phyloP scores from a whole-genome alignment of 257 asterid species.

The Prunella vulgaris region DNA sequence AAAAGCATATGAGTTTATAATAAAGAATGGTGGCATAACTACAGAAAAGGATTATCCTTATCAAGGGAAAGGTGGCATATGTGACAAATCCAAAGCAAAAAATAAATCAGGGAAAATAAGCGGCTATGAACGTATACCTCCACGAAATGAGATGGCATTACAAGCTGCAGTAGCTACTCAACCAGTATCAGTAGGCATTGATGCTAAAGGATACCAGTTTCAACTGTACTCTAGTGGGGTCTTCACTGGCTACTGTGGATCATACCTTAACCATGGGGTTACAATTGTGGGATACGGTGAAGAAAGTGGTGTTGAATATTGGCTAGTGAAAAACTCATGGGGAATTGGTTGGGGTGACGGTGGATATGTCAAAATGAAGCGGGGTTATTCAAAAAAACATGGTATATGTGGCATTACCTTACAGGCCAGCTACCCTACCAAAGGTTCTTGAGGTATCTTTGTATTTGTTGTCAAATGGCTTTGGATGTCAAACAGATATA shows the following conservation, averaged over 20 bases:
- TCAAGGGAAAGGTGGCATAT: constrained; percentile 29
- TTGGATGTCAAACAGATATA: neutral
- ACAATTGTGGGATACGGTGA: constrained; percentile 51
- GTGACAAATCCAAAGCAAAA: constrained; percentile 21
- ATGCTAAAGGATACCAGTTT: constrained; percentile 37
- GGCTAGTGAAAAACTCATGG: constrained; percentile 80
- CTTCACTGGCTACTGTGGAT: constrained; percentile 41
- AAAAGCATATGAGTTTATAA: constrained; percentile 43
- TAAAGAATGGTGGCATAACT: constrained; percentile 42
- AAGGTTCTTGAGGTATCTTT: constrained; percentile 17
- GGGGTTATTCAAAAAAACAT: constrained; percentile 19
- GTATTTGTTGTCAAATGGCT: constrained; percentile 1
- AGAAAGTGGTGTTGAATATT: constrained; percentile 37
- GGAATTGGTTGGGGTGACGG: constrained; percentile 54
- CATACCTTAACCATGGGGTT: constrained; percentile 48
- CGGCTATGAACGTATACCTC: constrained; percentile 36
- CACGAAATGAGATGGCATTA: constrained; percentile 34
- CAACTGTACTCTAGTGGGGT: constrained; percentile 52
- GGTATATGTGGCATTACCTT: constrained; percentile 55
- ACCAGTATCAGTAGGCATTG: constrained; percentile 63
- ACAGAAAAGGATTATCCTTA: constrained; percentile 48
- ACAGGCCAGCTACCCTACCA: constrained; percentile 55
- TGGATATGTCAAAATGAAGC: constrained; percentile 49
- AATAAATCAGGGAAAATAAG: constrained; percentile 37
- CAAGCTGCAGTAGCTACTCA: constrained; percentile 52